A percentile compares a stretch with the other conserved stretches of the same genome.
Evolutionary conservation across 1,284 basidiomycete species (phyloP).

Genomic region (Cutaneotrichosporon mucoides): DNA sequence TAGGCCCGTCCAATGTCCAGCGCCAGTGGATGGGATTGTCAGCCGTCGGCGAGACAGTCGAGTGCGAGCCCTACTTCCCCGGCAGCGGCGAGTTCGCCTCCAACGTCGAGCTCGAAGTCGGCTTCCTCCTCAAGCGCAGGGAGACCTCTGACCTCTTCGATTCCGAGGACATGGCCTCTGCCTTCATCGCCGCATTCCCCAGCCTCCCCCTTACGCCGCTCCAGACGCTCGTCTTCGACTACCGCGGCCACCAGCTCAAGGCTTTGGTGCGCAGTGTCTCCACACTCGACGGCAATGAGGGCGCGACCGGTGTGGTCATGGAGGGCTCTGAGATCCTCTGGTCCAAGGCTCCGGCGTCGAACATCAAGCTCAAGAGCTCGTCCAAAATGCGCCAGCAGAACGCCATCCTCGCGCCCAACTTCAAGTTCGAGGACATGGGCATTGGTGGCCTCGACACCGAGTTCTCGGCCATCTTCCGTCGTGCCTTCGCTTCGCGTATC

Average conservation of each 20-base stretch:
- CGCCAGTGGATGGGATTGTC: constrained; percentile 85
- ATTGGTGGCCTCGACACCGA: constrained; percentile 96
- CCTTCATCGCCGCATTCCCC: constrained; percentile 73
- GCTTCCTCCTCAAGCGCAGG: constrained; percentile 62
- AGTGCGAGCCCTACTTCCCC: constrained; percentile 63
- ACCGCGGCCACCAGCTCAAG: constrained; percentile 79
- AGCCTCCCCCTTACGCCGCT: constrained; percentile 56
- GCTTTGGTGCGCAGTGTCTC: constrained; percentile 65
- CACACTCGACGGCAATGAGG: constrained; percentile 52
- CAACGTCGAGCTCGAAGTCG: constrained; percentile 72
- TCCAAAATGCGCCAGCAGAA: constrained; percentile 87
- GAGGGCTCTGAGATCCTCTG: constrained; percentile 86
- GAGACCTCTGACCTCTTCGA: constrained; percentile 71
- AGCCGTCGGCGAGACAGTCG: constrained; percentile 67
- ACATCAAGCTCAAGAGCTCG: constrained; percentile 87
- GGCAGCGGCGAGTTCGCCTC: constrained; percentile 66
- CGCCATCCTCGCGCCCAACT: constrained; percentile 94
- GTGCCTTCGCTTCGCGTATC: constrained; percentile 96
- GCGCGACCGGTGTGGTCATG: constrained; percentile 74
- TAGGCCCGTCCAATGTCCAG: constrained; percentile 55
- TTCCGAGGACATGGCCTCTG: constrained; percentile 75
- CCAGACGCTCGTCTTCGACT: constrained; percentile 82
- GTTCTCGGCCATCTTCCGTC: constrained; percentile 95
- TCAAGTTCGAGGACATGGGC: constrained; percentile 99
- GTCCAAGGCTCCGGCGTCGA: constrained; percentile 73